Evolutionary conservation across 805 yeast genomes (phyloP).

Genomic region (Zygotorulaspora danielsina): DNA sequence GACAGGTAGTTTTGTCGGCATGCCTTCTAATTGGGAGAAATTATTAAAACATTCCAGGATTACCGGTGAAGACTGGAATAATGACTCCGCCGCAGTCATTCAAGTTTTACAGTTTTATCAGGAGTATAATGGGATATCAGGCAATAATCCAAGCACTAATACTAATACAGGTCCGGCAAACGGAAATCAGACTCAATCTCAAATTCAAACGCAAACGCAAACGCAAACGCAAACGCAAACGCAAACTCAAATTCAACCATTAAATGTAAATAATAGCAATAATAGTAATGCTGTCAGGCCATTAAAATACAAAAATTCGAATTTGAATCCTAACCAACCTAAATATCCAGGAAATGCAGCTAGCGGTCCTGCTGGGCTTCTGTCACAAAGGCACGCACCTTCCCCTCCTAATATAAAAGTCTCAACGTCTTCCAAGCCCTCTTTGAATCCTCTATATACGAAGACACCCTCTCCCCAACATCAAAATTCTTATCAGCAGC

Average conservation of each 20-base stretch:
- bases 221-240: neutral
- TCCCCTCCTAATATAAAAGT: constrained; percentile 25
- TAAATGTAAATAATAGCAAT: constrained; percentile 6
- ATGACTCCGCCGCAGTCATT: constrained; percentile 92
- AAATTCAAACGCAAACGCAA: constrained; percentile 4
- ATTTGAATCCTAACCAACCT: constrained; percentile 4
- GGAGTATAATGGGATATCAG: constrained; percentile 36
- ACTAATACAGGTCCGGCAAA: constrained; percentile 4
- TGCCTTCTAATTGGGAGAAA: constrained; percentile 92
- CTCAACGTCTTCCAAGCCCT: constrained; percentile 6
- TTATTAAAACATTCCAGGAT: constrained; percentile 82
- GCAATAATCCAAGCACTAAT: constrained; percentile 9
- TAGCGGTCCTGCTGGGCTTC: constrained; percentile 11
- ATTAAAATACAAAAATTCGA: constrained; percentile 4
- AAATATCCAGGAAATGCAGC: constrained; percentile 15
- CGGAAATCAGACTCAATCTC: neutral
- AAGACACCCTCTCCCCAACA: constrained; percentile 12
- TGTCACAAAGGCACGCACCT: constrained; percentile 31
- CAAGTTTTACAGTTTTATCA: constrained; percentile 81
- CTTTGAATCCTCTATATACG: constrained; percentile 6
- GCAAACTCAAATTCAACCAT: constrained; percentile 4
- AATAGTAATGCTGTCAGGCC: constrained; percentile 2
- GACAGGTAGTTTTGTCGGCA: constrained; percentile 82
- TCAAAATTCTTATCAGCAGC: constrained; percentile 9
- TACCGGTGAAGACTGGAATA: constrained; percentile 85